phyloP scores from a whole-genome alignment of 257 asterid species.

The Penstemon eatonii region DNA sequence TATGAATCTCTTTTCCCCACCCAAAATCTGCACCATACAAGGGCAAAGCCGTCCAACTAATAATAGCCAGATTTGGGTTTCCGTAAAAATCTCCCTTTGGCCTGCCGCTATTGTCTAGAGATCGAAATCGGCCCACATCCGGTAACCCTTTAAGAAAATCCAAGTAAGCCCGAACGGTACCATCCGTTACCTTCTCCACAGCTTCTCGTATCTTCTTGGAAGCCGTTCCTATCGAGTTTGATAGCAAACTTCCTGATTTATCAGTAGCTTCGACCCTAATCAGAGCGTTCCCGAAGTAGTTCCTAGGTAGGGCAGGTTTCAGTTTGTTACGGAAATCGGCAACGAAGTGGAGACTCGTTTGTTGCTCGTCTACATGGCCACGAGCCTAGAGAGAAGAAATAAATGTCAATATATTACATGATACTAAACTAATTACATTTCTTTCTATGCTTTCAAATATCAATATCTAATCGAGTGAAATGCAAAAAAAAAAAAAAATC shows the following conservation, averaged over 20 bases:
- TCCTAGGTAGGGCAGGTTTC: conserved; percentile 58
- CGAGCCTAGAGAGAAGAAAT: conserved; percentile 26
- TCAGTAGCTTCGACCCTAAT: conserved; percentile 56
- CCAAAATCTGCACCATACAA: conserved; percentile 77
- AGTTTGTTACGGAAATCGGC: conserved; percentile 69
- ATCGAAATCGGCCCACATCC: conserved; percentile 56
- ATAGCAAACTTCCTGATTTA: conserved; percentile 40
- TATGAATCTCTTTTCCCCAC: conserved; percentile 73
- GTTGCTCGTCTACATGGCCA: conserved; percentile 36
- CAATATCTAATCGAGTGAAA: too few species aligned
- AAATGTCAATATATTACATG: too few species aligned
- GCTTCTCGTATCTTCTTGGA: conserved; percentile 51
- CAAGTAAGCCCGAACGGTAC: conserved; percentile 49
- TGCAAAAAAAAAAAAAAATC: too few species aligned
- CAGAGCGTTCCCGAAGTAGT: conserved; percentile 73
- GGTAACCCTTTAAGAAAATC: conserved; percentile 56
- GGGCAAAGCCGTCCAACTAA: conserved; percentile 79
- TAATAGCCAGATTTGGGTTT: conserved; percentile 69
- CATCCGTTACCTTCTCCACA: conserved; percentile 51
- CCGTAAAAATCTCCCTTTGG: conserved; percentile 52
- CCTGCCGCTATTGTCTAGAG: conserved; percentile 41
- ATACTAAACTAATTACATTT: too few species aligned
- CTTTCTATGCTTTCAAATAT: too few species aligned
- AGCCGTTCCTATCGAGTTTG: conserved; percentile 39
- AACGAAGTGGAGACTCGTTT: conserved; percentile 39